Conservation (phyloP, 140 eudicot species). For the Ambrosia hybrid region DNA sequence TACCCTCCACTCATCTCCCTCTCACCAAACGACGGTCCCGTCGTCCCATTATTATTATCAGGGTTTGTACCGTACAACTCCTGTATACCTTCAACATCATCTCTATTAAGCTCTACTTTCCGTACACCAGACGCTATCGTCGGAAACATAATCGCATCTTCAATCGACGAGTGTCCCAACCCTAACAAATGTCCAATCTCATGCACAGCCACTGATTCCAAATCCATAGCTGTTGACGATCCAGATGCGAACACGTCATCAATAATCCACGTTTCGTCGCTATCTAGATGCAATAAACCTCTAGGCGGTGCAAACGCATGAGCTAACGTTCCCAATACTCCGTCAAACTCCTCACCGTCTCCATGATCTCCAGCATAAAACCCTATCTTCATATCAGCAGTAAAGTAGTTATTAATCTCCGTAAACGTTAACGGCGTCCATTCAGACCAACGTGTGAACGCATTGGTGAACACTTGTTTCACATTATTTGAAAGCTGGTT, state of each 20-base stretch:
- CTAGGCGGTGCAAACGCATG: slow-evolving; percentile 84
- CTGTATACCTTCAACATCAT: slow-evolving; percentile 65
- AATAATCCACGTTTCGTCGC: slow-evolving; percentile 58
- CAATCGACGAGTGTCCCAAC: slow-evolving; percentile 61
- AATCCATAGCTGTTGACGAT: slow-evolving; percentile 46
- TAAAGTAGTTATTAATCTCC: slow-evolving; percentile 13
- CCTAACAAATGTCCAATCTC: slow-evolving; percentile 79
- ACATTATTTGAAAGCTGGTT: slow-evolving; percentile 45
- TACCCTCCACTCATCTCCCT: slow-evolving; percentile 40
- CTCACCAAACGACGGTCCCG: slow-evolving; percentile 37
- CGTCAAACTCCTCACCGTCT: slow-evolving; percentile 80
- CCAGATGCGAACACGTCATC: slow-evolving; percentile 18
- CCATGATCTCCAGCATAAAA: slow-evolving; percentile 64
- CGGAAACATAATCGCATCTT: slow-evolving; percentile 66
- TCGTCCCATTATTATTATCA: slow-evolving; percentile 28
- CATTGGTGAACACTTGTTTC: slow-evolving; percentile 43
- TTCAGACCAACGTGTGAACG: slow-evolving; percentile 78
- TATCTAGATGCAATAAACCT: slow-evolving; percentile 61
- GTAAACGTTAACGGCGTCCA: slow-evolving; percentile 61
- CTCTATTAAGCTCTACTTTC: slow-evolving; percentile 55
- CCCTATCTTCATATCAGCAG: slow-evolving; percentile 56
- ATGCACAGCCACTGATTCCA: slow-evolving; percentile 73
- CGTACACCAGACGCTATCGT: slow-evolving; percentile 57
- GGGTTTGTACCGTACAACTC: slow-evolving; percentile 70
- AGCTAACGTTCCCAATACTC: slow-evolving; percentile 63